These are phyloP conservation scores for Aureobasidium sp. DNA, from an alignment of 2,329 filamentous ascomycete genomes.

Conservation along the genomic window DNA sequence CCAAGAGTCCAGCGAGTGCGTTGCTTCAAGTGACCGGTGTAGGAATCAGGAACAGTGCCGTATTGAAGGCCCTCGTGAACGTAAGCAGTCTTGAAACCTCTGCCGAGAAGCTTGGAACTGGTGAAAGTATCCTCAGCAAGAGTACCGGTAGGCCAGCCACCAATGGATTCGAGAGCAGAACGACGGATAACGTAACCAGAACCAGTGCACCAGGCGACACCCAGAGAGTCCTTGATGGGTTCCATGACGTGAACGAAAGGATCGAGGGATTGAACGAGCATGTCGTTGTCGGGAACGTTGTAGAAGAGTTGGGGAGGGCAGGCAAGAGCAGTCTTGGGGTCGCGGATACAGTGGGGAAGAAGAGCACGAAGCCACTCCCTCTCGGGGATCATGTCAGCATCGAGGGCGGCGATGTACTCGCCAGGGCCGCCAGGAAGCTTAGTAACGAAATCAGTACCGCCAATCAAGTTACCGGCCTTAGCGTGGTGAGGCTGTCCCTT, in stretches of 20 bases:
- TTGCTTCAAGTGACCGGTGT: slow-evolving; percentile 47
- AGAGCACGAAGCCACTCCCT: slow-evolving; percentile 50
- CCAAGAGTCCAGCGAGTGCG: slow-evolving; percentile 46
- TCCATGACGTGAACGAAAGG: slow-evolving; percentile 50
- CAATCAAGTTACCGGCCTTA: slow-evolving; percentile 58
- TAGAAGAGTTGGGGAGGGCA: slow-evolving; percentile 56
- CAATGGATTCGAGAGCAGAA: slow-evolving; percentile 51
- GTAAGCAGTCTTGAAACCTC: slow-evolving; percentile 54
- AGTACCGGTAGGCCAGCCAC: slow-evolving; percentile 52
- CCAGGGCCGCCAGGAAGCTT: slow-evolving; percentile 16
- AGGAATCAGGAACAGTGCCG: slow-evolving; percentile 51
- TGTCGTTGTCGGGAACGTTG: slow-evolving; percentile 51
- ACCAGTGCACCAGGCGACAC: slow-evolving; percentile 56
- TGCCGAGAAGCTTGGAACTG: slow-evolving; percentile 49
- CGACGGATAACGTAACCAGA: slow-evolving; percentile 54
- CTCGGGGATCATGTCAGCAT: slow-evolving; percentile 62
- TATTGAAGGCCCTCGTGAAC: slow-evolving; percentile 52
- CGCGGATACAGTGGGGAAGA: slow-evolving; percentile 48
- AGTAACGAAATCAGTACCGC: slow-evolving; percentile 30
- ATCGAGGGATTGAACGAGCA: slow-evolving; percentile 49
- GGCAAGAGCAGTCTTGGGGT: slow-evolving; percentile 49
- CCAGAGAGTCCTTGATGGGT: slow-evolving; percentile 35
- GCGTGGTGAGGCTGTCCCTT: slow-evolving; percentile 34
- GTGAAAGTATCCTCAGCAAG: slow-evolving; percentile 54
- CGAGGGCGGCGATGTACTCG: slow-evolving; percentile 47